Base-by-base conservation (phyloP, 2,329 filamentous ascomycete species). In the Pseudocercospora vitis region DNA sequence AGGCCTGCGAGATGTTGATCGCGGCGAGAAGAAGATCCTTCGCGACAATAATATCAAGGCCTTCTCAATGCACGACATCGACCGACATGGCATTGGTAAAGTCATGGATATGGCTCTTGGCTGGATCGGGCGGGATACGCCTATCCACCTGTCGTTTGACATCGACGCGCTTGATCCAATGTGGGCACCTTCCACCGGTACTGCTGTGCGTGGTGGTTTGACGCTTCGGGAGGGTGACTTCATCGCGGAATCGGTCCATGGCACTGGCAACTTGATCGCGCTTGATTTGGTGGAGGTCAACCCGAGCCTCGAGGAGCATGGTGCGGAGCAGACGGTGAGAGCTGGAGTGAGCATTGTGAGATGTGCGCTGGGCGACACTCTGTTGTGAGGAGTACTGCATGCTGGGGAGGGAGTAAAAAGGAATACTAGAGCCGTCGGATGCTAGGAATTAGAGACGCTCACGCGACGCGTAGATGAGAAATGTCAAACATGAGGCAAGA, bases 81-180 rank as follows among this genome's bases (percentile, higher is more conserved):
- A 99, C 74, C 81, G 89, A 50, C 81, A 97, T 69, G 94, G 94
- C 42, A 99, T 99, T 66, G 94, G 94, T 51, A 87, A 87, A 61
- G 90, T 99, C 60, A 91, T 99, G 76, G 94, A 97, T 68, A 95
- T 96, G 92, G 92, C 92, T n/a, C 81, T 99, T 49, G 92, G 87
- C 26, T 91, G 96, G 77, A 95, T 97, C 62, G 94, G 94, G 64
- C 83, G 79, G 67, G 94, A 97, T 71, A 96, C 91, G 0, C 94
- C 94, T 35, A 96, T 99, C 69, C 94, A 99, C 73, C 82, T 99
- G 55, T 95, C 90, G 31, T 97, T 99, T 67, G 94, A 99, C 70
- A 90, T 99, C 63, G 94, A 99, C 72, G 94, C 91, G 19, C 81
- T 97, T 56, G 94, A 99, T 72, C 94, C 94, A 23, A 87, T 91